Evolutionary conservation across 2,329 filamentous ascomycete species (phyloP), one percentile per base, ranked within the genome.

Genomic region (Epichloe uncinata): DNA sequence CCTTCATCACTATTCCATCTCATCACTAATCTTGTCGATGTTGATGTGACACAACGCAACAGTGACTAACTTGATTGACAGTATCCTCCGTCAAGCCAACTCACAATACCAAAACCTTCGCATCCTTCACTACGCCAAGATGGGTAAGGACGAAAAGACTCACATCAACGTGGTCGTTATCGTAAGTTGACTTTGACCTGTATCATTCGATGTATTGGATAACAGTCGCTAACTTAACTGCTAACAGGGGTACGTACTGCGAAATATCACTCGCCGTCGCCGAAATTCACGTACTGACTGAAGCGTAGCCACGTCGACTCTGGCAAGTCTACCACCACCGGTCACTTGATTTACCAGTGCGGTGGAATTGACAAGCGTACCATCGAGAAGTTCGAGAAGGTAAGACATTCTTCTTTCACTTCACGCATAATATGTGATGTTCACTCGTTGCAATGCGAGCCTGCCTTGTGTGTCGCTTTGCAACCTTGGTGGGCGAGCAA

Each of bases 341-440:
- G 84, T 74, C 84, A 91, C 81, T 84, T 98, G 84, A 97, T 98
- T 87, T 97, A 97, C 89, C 91, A 98, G 86, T 97, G 93, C 82
- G 93, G 93, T 85, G 93, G 93, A 88, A 98, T 97, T 71, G 93
- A 98, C 87, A 89, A 91, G 83, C 91, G 93, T 89, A 97, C 91
- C 75, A 98, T 98, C 73, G 93, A 98, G 86, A 98, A 98, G 87
- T 98, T 98, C 84, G 93, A 98, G 90, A 98, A 98, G 88, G 89
- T 94, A 75, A 72, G 82, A 54, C 38, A 53, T 49, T 49, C 57
- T 56, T 49, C 44, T 50, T 51, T 52, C 54, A 42, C 41, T 43
- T n/a, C n/a, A n/a, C n/a, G n/a, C n/a, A n/a, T n/a, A n/a, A n/a
- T 26, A 26, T 26, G 22, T 26, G 22, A 26, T 7, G 22, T 54